These are phyloP conservation scores for Phytophthora melonis DNA, from an alignment of 352 stramenopile genomes.

Conservation along the genomic window DNA sequence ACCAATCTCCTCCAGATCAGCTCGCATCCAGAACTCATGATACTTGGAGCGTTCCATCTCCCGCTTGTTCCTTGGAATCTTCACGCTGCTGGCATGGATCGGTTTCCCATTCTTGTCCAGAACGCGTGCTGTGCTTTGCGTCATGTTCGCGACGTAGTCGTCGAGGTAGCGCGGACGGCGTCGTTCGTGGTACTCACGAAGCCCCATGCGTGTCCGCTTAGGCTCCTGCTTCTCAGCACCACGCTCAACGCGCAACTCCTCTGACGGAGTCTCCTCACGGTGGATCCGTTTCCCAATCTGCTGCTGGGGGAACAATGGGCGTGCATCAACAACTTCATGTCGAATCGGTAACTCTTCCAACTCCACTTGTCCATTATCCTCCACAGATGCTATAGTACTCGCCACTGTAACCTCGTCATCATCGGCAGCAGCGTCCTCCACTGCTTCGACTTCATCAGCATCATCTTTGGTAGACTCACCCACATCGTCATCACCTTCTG, in stretches of 20 bases:
- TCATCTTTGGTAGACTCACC: background rate
- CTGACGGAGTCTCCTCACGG: too few species aligned
- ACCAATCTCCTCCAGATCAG: background rate
- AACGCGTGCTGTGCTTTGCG: background rate
- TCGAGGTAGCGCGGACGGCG: background rate
- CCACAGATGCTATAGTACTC: too few species aligned
- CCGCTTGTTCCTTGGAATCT: background rate
- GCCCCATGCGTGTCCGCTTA: background rate
- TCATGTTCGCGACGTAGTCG: background rate
- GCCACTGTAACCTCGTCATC: background rate
- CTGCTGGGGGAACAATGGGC: too few species aligned
- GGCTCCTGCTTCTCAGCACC: background rate
- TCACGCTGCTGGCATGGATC: background rate
- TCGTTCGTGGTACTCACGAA: background rate
- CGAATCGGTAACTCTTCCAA: too few species aligned
- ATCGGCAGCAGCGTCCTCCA: background rate
- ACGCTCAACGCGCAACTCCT: too few species aligned
- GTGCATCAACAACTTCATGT: too few species aligned
- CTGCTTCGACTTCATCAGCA: background rate
- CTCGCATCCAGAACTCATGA: background rate
- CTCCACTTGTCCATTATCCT: too few species aligned
- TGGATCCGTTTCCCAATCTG: too few species aligned
- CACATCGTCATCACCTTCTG: background rate
- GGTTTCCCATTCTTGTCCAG: background rate
- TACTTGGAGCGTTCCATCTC: background rate